A percentile compares a stretch with the other conserved stretches of the same genome.
Evolutionary conservation across 169 alveolate genomes (phyloP).

Genomic region (Theileria annulata): DNA sequence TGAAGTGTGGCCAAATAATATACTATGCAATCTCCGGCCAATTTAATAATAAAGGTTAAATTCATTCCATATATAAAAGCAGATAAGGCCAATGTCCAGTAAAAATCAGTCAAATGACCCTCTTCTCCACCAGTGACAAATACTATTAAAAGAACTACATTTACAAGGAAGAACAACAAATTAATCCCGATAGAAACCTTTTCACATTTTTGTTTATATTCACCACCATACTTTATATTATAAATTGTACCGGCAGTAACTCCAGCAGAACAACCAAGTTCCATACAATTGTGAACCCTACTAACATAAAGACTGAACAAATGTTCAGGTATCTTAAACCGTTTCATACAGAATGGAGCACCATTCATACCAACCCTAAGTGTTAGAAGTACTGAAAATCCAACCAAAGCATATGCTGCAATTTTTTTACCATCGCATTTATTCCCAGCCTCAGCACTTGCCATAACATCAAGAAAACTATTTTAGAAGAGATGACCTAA

Average conservation of each 20-base stretch:
- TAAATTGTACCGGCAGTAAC: not conserved
- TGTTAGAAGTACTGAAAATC: conserved; percentile 1
- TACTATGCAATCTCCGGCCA: not conserved
- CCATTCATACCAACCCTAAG: conserved; percentile 20
- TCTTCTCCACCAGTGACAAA: conserved; percentile 7
- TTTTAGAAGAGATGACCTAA: not conserved
- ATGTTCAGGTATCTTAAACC: conserved; percentile 20
- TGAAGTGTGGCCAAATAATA: not conserved
- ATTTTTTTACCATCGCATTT: not conserved
- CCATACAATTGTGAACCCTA: conserved; percentile 8
- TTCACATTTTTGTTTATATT: not conserved
- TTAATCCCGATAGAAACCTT: not conserved
- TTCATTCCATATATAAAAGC: conserved; percentile 11
- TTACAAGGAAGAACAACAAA: not conserved
- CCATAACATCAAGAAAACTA: too few relatives aligned
- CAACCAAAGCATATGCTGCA: not conserved
- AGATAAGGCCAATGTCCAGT: conserved; percentile 5
- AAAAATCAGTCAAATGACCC: not conserved
- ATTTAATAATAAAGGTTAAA: not conserved
- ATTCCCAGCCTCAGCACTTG: not conserved
- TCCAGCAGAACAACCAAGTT: conserved; percentile 1
- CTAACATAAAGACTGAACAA: conserved; percentile 3
- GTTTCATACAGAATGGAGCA: not conserved
- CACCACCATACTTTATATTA: not conserved
- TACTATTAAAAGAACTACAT: conserved; percentile 1